Conservation (phyloP, 495 filamentous ascomycete species). For the Podospora tetraspora region DNA sequence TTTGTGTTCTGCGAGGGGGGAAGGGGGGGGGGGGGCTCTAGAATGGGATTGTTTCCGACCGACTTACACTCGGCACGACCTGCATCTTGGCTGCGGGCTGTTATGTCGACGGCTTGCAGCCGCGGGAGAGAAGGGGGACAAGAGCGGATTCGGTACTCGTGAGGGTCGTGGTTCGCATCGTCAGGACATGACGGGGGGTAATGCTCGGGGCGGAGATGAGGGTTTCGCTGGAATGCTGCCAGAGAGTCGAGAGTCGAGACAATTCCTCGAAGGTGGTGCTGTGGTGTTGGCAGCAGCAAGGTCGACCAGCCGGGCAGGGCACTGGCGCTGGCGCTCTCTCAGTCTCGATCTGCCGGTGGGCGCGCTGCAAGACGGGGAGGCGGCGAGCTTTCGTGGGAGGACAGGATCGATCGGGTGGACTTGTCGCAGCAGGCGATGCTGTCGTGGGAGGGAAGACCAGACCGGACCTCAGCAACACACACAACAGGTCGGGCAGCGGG, state of each 20-base stretch:
- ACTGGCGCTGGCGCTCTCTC: too few relatives aligned
- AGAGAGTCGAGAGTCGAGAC: constrained; percentile 18
- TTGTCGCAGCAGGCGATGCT: neutral
- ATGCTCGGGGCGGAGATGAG: constrained; percentile 15
- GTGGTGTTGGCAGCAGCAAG: constrained; percentile 2
- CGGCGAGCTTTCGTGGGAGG: neutral
- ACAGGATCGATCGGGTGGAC: neutral
- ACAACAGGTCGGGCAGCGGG: neutral
- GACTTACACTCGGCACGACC: constrained; percentile 60
- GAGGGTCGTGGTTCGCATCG: constrained; percentile 35
- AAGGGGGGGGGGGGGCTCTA: constrained; percentile 1
- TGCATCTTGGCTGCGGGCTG: constrained; percentile 49
- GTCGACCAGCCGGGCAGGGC: constrained; percentile 1
- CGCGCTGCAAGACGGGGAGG: constrained; percentile 2
- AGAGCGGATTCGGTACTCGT: constrained; percentile 35
- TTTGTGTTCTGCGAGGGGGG: constrained; percentile 11
- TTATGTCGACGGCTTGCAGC: constrained; percentile 37
- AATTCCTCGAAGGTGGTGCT: constrained; percentile 17
- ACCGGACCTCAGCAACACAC: neutral
- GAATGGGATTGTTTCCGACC: constrained; percentile 9
- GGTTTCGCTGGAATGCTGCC: constrained; percentile 22
- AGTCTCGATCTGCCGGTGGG: neutral
- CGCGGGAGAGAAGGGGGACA: constrained; percentile 32
- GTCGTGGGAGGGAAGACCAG: neutral
- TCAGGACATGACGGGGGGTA: constrained; percentile 31